These are phyloP conservation scores for Phytopythium kandeliae DNA, from an alignment of 352 stramenopile species.

Conservation along the genomic window DNA sequence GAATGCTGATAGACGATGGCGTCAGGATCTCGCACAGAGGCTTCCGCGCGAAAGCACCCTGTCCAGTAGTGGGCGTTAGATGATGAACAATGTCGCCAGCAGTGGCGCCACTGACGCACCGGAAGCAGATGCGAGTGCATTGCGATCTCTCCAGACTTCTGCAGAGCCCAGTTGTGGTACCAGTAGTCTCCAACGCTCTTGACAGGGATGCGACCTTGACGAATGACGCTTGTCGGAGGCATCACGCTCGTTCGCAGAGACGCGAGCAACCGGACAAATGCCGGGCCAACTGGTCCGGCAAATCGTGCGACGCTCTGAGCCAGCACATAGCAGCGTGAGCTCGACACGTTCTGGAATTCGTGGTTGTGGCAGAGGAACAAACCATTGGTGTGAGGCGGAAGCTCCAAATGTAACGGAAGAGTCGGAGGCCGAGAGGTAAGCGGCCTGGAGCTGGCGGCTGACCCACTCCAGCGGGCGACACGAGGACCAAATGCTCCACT, in stretches of 20 bases:
- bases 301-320: conserved; percentile 38
- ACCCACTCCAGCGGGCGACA: conserved; percentile 56
- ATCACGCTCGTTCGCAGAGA: conserved; percentile 40
- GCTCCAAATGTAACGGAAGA: conserved; percentile 48
- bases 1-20: conserved; percentile 39
- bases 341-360: too few relatives aligned
- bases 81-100: neutral
- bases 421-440: conserved; percentile 25
- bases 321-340: neutral
- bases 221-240: conserved; percentile 57
- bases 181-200: conserved; percentile 45
- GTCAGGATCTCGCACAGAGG: conserved; percentile 55
- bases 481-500: conserved; percentile 51
- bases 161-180: conserved; percentile 76
- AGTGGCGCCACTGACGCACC: conserved; percentile 9
- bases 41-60: conserved; percentile 48
- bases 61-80: neutral
- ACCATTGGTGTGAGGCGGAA: conserved; percentile 56
- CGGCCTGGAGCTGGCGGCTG: conserved; percentile 23
- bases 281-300: conserved; percentile 44
- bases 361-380: neutral
- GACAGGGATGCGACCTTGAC: conserved; percentile 30
- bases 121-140: conserved; percentile 67
- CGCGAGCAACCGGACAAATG: conserved; percentile 42
- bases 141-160: conserved; percentile 53